Base-by-base conservation (phyloP, 139 green algal species). In the Diplosphaera chodatii region DNA sequence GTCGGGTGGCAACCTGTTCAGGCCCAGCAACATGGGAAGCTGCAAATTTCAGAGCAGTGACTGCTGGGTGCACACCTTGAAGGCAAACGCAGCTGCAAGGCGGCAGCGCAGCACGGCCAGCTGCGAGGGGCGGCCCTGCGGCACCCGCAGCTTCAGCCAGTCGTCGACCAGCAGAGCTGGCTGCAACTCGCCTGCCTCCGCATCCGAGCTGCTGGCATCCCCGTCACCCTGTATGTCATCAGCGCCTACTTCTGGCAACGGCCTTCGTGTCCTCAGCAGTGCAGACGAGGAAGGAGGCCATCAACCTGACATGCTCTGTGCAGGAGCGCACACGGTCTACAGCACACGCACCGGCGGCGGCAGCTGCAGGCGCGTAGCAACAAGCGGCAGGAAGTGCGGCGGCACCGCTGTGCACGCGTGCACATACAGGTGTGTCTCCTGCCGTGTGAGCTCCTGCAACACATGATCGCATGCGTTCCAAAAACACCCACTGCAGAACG, bases 391-490 rank as follows among this genome's bases (percentile, higher is more conserved):
- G 3, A 76, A 68, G 68, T 86, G 78, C 1, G 79, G 70, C 33
- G 71, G 67, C 40, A 85, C 74, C 22, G 70, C 59, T 1, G 83
- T 88, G 69, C 75, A 81, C 64, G 68, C 72, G 40, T 82, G 76
- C 55, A 84, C 71, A 62, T 79, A 83, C 67, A 89, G 67, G 55
- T 72, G 55, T 3, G 81, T 31, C 64, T 90, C 85, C 10, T 74
- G 74, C 0, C 85, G 75, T 20, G 77, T 91, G 23, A 90, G 67
- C 65, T 90, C 84, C 15, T 88, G 81, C n/a, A n/a, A n/a, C n/a
- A n/a, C n/a, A n/a, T n/a, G n/a, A n/a, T n/a, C n/a, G n/a, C n/a
- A n/a, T n/a, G n/a, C n/a, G n/a, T n/a, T n/a, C n/a, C n/a, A n/a
- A n/a, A n/a, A n/a, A n/a, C n/a, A n/a, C n/a, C n/a, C n/a, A n/a